Conservation (phyloP, 169 alveolate genomes). For the Babesia divergens region DNA sequence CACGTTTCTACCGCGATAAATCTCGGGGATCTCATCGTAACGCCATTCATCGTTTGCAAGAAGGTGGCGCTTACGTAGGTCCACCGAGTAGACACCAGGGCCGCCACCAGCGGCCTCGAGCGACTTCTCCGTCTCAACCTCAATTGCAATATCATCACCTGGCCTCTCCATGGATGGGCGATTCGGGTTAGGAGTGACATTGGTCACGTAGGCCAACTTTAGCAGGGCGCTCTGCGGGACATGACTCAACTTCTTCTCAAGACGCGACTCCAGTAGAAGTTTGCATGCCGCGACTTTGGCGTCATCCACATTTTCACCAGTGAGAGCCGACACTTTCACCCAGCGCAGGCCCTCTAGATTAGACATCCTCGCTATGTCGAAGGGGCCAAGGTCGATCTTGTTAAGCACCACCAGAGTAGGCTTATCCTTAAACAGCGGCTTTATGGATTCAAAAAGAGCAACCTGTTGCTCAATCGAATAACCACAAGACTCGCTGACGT, state of each 20-base stretch:
- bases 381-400: slow-evolving; percentile 89
- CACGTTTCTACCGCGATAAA: slow-evolving; percentile 96
- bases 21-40: slow-evolving; percentile 97
- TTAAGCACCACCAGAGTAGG: slow-evolving; percentile 93
- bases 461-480: slow-evolving; percentile 91
- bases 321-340: slow-evolving; percentile 72
- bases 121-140: slow-evolving; percentile 58
- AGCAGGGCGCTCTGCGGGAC: slow-evolving; percentile 28
- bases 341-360: slow-evolving; percentile 74
- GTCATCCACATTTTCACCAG: slow-evolving; percentile 85
- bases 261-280: slow-evolving; percentile 70
- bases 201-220: slow-evolving; percentile 44
- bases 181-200: slow-evolving; percentile 74
- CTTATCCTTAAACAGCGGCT: slow-evolving; percentile 91
- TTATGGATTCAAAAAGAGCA: slow-evolving; percentile 88
- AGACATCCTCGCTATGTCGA: slow-evolving; percentile 79
- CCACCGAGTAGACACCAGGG: slow-evolving; percentile 95
- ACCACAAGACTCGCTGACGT: slow-evolving; percentile 96
- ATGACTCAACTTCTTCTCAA: slow-evolving; percentile 58
- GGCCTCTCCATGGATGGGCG: slow-evolving; percentile 78
- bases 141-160: slow-evolving; percentile 5
- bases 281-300: slow-evolving; percentile 87
- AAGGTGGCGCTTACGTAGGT: slow-evolving; percentile 82
- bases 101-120: slow-evolving; percentile 90
- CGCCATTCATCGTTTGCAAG: slow-evolving; percentile 92